Conservation (phyloP, 768 basidiomycete species). For the Trametes maxima region DNA sequence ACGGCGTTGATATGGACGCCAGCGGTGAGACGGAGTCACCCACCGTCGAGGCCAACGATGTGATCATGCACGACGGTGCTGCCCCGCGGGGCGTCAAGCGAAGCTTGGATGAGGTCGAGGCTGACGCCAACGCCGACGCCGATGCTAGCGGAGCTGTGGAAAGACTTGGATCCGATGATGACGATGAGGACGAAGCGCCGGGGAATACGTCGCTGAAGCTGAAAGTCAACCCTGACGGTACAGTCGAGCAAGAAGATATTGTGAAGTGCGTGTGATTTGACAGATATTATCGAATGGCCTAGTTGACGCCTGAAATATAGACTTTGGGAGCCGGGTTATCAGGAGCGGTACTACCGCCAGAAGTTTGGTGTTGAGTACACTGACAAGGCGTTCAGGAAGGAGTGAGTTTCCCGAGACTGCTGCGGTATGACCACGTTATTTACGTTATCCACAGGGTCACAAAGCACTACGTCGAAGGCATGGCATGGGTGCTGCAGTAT, state of each 20-base stretch:
- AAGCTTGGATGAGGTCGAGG: constrained; percentile 44
- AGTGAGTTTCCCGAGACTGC: constrained; percentile 49
- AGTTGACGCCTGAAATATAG: constrained; percentile 43
- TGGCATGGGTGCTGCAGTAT: constrained; percentile 95
- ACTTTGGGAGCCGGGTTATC: constrained; percentile 95
- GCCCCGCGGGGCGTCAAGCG: constrained; percentile 48
- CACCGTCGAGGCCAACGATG: constrained; percentile 21
- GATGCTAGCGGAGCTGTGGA: constrained; percentile 35
- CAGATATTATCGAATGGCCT: constrained; percentile 1
- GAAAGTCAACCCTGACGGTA: constrained; percentile 88
- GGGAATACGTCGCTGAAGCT: constrained; percentile 51
- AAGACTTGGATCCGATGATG: constrained; percentile 29
- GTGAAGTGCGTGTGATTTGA: constrained; percentile 67
- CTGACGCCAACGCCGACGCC: constrained; percentile 44
- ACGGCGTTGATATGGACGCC: constrained; percentile 11
- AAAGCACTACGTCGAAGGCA: constrained; percentile 86
- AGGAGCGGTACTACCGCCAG: constrained; percentile 90
- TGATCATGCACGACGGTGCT: constrained; percentile 31
- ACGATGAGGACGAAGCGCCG: constrained; percentile 48
- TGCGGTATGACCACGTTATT: constrained; percentile 5
- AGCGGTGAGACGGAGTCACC: constrained; percentile 17
- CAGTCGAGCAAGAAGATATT: constrained; percentile 91
- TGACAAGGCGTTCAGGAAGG: constrained; percentile 72
- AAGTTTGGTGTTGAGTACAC: constrained; percentile 81
- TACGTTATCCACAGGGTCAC: constrained; percentile 57